Conservation (phyloP, 768 basidiomycete species). For the Tulasnella calospora region DNA sequence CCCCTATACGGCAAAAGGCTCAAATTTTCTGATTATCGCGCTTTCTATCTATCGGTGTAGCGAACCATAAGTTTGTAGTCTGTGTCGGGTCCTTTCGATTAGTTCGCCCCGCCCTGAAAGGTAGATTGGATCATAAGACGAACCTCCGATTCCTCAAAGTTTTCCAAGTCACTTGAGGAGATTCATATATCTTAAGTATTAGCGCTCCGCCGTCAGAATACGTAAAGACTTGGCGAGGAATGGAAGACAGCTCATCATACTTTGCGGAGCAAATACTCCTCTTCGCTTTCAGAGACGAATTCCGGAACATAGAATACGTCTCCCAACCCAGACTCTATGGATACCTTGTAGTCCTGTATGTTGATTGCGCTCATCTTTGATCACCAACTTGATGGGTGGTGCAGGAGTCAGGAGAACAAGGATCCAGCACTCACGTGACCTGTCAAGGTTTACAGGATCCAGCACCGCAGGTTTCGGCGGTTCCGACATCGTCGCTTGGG, state of each 20-base stretch:
- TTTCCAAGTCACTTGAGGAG: conserved; percentile 81
- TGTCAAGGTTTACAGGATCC: no score
- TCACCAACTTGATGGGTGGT: background rate
- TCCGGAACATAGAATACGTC: conserved; percentile 57
- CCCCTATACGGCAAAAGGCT: conserved; percentile 44
- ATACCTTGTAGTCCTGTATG: background rate
- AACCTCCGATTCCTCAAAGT: conserved; percentile 40
- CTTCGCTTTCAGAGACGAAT: conserved; percentile 65
- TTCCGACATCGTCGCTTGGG: no score
- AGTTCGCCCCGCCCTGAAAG: background rate
- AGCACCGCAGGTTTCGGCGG: no score
- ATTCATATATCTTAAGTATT: conserved; percentile 58
- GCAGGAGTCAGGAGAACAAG: background rate
- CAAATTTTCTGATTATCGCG: background rate
- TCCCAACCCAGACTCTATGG: background rate
- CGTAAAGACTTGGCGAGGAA: conserved; percentile 16
- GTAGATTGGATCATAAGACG: background rate
- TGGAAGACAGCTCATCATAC: conserved; percentile 38
- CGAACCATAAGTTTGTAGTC: conserved; percentile 15
- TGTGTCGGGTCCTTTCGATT: background rate
- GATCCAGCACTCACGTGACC: no score
- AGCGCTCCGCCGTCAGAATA: conserved; percentile 17
- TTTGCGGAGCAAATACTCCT: conserved; percentile 71
- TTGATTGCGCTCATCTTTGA: background rate
- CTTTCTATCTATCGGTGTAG: background rate